These are phyloP conservation scores for Hyparrhenia diplandra DNA, from an alignment of 176 grass and related monocot species.

Conservation along the genomic window DNA sequence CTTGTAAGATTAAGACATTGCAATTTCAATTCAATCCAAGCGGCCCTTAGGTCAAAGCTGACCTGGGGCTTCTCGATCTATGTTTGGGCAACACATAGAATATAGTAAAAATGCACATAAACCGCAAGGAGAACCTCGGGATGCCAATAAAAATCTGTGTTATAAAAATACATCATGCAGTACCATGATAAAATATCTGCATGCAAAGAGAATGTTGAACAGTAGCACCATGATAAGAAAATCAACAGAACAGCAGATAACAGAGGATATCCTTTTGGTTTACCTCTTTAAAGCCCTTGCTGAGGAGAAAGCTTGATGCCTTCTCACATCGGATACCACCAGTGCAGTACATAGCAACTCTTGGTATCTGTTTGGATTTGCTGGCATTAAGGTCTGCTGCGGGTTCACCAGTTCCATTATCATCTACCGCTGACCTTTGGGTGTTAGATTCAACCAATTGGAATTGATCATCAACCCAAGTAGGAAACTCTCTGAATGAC, in stretches of 20 bases:
- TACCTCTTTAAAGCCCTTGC: constrained; percentile 96
- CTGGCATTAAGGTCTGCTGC: background rate
- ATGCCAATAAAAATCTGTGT: background rate
- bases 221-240: constrained; percentile 7
- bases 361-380: constrained; percentile 50
- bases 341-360: constrained; percentile 98
- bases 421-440: constrained; percentile 1
- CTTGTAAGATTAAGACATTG: too few relatives aligned
- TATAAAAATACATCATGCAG: background rate
- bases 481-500: constrained; percentile 85
- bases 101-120: background rate
- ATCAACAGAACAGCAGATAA: background rate
- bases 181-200: background rate
- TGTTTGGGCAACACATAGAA: too few relatives aligned
- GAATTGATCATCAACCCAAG: constrained; percentile 81
- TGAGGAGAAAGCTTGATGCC: constrained; percentile 93
- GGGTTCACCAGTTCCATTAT: background rate
- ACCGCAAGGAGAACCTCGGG: background rate
- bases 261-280: background rate
- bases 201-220: background rate
- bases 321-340: constrained; percentile 99
- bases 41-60: too few relatives aligned
- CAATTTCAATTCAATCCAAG: too few relatives aligned
- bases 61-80: too few relatives aligned
- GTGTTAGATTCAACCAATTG: constrained; percentile 49